Evolutionary conservation across 768 basidiomycete genomes (phyloP), one percentile per base, ranked within the genome.

Genomic region (Gautieria morchelliformis): DNA sequence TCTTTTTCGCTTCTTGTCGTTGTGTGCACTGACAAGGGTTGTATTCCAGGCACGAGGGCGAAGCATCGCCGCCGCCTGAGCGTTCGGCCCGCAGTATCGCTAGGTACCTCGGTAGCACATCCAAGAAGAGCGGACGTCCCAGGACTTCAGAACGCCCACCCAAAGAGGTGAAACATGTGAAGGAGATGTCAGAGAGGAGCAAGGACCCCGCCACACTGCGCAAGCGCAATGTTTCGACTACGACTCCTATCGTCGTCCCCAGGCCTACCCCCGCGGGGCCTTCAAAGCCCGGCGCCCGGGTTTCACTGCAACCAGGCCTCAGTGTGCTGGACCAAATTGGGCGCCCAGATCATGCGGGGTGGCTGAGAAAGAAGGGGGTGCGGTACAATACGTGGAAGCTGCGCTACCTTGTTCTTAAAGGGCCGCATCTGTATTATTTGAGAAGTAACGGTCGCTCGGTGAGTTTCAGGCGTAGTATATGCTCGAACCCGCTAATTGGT

Each of bases 291-390:
- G 45, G 46, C 27, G 51, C 35, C 24, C 59, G 58, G 27, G 33
- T 63, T 57, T 33, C 42, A 1, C 55, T 74, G 22, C 70, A 68
- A 60, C 62, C 69, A 32, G 89, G 88, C 0, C 75, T 77, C 68
- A 91, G 82, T 59, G 87, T 96, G 50, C 69, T 96, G 55, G 84
- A 91, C 56, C 90, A 95, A 70, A 93, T 99, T 60, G 96, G 95
- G 4, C 80, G 80, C 24, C 83, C 92, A 15, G 96, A 99, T 71
- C 84, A 89, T 68, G 75, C 78, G 33, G 96, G 96, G 7, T 97
- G 91, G 86, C 86, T 99, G 87, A 80, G 89, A 66, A 99, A 98
- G 80, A 91, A 85, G 74, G 90, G 90, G 1, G 96, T 96, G 48
- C 75, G 85, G 61, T 97, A 96, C 69, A 93, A 90, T 63, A 75